phyloP scores from a whole-genome alignment of 2,329 filamentous ascomycete genomes.

The Madurella fahalii region DNA sequence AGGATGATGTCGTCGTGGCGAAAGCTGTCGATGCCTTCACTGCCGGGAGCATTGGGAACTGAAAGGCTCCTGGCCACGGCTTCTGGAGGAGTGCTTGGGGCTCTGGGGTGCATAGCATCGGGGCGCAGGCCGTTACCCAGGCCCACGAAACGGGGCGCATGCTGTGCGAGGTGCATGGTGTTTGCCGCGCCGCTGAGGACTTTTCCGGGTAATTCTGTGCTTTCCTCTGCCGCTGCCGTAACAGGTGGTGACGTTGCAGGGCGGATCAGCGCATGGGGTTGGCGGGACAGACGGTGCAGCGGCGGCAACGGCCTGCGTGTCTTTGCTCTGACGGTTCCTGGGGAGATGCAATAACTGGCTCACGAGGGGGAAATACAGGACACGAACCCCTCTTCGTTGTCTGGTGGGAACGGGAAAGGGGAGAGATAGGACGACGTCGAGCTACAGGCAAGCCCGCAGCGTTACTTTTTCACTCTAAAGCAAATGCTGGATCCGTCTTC shows the following conservation, averaged over 20 bases:
- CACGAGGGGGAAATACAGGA: not conserved
- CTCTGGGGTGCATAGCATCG: slow-evolving; percentile 4
- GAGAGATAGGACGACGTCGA: not conserved
- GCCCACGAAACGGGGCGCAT: slow-evolving; percentile 4
- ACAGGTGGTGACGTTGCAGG: slow-evolving; percentile 1
- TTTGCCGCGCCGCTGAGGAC: not conserved
- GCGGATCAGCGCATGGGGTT: slow-evolving; percentile 1
- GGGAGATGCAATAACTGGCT: not conserved
- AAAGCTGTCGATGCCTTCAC: not conserved
- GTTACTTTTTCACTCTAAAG: not conserved
- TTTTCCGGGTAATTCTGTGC: not conserved
- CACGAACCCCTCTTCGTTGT: not conserved
- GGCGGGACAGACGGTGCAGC: not conserved
- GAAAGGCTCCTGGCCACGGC: slow-evolving; percentile 5
- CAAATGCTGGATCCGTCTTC: not conserved
- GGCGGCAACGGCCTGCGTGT: not conserved
- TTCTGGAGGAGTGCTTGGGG: not conserved
- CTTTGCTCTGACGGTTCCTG: not conserved
- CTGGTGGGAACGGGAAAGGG: not conserved
- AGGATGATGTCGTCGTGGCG: slow-evolving; percentile 1
- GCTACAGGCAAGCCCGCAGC: not conserved
- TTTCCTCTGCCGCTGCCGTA: not conserved
- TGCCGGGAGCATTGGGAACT: not conserved
- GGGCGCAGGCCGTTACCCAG: not conserved
- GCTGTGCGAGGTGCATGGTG: slow-evolving; percentile 11